Evolutionary conservation across 2,329 filamentous ascomycete species (phyloP).

Genomic region (Paraconiothyrium sp.): DNA sequence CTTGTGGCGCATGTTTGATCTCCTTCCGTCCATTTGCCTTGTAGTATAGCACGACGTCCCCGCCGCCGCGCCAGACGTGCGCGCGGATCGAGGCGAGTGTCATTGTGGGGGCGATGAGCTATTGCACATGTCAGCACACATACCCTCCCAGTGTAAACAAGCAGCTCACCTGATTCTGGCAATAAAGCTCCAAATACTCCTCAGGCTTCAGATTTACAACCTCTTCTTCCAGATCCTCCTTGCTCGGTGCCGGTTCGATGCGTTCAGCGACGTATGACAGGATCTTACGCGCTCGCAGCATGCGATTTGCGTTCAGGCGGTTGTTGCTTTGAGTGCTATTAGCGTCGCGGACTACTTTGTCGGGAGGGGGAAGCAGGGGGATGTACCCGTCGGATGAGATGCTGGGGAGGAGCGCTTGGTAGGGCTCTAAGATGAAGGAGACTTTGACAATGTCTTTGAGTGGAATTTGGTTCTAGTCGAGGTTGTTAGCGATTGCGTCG

Average conservation of each 20-base stretch:
- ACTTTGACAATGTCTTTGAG: slow-evolving; percentile 94
- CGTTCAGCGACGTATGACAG: slow-evolving; percentile 90
- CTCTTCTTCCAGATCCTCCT: slow-evolving; percentile 61
- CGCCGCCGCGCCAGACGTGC: slow-evolving; percentile 94
- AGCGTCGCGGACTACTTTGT: slow-evolving; percentile 35
- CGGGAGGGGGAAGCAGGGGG: slow-evolving; percentile 33
- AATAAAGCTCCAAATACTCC: slow-evolving; percentile 94
- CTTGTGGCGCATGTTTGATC: slow-evolving; percentile 46
- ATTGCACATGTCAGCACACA: neutral
- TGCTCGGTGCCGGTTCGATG: slow-evolving; percentile 75
- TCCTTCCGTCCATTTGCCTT: slow-evolving; percentile 88
- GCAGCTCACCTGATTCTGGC: slow-evolving; percentile 81
- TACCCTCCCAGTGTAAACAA: neutral
- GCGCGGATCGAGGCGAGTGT: slow-evolving; percentile 92
- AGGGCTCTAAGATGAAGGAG: slow-evolving; percentile 90
- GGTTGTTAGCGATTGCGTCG: slow-evolving; percentile 13
- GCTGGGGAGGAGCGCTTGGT: slow-evolving; percentile 75
- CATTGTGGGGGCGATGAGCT: slow-evolving; percentile 80
- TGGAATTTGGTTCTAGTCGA: slow-evolving; percentile 75
- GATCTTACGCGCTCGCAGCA: slow-evolving; percentile 96
- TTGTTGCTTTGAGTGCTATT: slow-evolving; percentile 69
- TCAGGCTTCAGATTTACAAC: slow-evolving; percentile 72
- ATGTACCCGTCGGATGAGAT: slow-evolving; percentile 77
- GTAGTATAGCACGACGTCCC: slow-evolving; percentile 90
- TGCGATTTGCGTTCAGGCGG: slow-evolving; percentile 93